Evolutionary conservation across 2,329 filamentous ascomycete genomes (phyloP).

Genomic region (Aspergillus amoenus): DNA sequence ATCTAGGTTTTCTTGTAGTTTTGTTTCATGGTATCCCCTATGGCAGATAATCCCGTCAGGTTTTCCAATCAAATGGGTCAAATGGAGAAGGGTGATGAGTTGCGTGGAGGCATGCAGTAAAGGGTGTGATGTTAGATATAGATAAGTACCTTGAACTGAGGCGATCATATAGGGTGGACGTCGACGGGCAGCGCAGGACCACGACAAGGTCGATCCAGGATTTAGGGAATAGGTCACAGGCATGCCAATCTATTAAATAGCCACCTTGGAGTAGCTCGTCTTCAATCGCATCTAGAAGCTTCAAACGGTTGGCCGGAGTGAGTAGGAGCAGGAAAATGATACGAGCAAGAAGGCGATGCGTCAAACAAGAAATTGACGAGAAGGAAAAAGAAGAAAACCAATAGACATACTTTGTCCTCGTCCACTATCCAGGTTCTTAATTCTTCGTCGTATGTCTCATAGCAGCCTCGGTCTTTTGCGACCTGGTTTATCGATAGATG

Average conservation of each 20-base stretch:
- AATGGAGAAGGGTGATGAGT: background rate
- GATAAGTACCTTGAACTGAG: constrained; percentile 64
- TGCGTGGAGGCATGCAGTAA: background rate
- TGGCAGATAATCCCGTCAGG: constrained; percentile 4
- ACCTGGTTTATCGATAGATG: constrained; percentile 89
- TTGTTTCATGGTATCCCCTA: constrained; percentile 78
- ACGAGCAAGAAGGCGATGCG: background rate
- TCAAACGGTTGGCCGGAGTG: constrained; percentile 10
- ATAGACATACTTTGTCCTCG: constrained; percentile 75
- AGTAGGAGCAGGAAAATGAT: constrained; percentile 2
- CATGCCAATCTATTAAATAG: constrained; percentile 95
- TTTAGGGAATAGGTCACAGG: constrained; percentile 90
- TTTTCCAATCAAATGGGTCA: background rate
- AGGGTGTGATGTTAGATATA: background rate
- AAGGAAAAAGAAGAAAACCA: background rate
- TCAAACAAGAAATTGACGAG: background rate
- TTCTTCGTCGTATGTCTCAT: constrained; percentile 84
- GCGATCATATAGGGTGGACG: constrained; percentile 78
- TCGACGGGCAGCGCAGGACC: constrained; percentile 76
- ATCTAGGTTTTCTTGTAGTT: constrained; percentile 94
- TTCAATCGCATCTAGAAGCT: constrained; percentile 85
- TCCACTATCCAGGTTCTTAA: constrained; percentile 89
- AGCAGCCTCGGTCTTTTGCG: constrained; percentile 83
- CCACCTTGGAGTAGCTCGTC: constrained; percentile 75
- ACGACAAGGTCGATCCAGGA: constrained; percentile 95